phyloP scores from a whole-genome alignment of 139 green algal species.

The Chlorella vulgaris region DNA sequence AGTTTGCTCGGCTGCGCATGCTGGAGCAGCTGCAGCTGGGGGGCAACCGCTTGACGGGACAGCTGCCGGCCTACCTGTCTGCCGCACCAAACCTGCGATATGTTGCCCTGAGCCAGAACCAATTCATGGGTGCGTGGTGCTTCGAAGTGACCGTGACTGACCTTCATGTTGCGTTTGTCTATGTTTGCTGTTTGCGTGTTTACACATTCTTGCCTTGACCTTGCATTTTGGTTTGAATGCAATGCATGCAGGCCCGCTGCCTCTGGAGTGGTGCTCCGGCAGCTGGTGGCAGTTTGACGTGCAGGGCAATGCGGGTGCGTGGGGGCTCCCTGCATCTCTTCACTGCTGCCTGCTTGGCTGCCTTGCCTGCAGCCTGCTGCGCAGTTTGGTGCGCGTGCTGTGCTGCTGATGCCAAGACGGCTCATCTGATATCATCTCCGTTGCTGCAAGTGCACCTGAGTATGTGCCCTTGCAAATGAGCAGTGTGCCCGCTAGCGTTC shows the following conservation, averaged over 20 bases:
- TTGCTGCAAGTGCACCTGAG: no score
- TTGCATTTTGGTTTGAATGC: not conserved
- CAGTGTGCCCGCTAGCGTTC: no score
- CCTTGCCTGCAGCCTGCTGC: not conserved
- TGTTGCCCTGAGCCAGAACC: conserved; percentile 41
- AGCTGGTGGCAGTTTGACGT: conserved; percentile 42
- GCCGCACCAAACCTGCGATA: not conserved
- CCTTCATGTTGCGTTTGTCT: no score
- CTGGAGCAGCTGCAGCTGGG: conserved; percentile 48
- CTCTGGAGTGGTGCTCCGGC: conserved; percentile 35
- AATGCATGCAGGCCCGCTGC: conserved; percentile 18
- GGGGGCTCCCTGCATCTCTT: not conserved
- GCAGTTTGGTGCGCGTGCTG: not conserved
- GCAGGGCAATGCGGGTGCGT: conserved; percentile 27
- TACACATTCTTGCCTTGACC: no score
- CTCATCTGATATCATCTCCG: no score
- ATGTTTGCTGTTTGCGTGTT: no score
- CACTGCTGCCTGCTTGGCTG: not conserved
- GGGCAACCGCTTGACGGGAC: conserved; percentile 44
- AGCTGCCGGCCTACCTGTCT: conserved; percentile 29
- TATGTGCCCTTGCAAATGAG: no score
- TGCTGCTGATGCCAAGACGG: no score
- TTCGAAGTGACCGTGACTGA: not conserved
- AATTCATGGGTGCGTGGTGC: conserved; percentile 26
- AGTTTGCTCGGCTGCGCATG: conserved; percentile 2